Percentiles rank a stretch among this genome's conserved stretches.
phyloP scores from a whole-genome alignment of 768 basidiomycete species.

The Fibroporia radiculosa region DNA sequence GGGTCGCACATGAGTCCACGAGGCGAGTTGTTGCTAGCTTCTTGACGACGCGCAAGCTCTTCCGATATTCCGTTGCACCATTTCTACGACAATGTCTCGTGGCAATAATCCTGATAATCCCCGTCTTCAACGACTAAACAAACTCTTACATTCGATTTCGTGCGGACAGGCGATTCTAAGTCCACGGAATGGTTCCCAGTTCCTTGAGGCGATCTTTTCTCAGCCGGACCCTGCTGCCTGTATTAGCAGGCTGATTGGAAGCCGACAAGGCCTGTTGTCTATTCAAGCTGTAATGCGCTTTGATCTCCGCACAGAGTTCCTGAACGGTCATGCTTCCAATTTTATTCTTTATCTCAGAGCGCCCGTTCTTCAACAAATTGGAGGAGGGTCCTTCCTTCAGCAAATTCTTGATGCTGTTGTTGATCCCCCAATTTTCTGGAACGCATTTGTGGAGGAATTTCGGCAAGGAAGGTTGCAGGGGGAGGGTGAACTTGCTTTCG shows the following conservation, averaged over 20 bases:
- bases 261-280: constrained; percentile 27
- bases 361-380: constrained; percentile 29
- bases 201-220: constrained; percentile 38
- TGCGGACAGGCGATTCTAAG: not conserved
- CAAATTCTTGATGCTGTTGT: constrained; percentile 33
- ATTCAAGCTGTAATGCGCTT: constrained; percentile 35
- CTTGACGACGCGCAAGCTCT: no score
- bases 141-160: not conserved
- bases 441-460: constrained; percentile 14
- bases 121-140: not conserved
- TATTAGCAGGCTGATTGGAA: constrained; percentile 29
- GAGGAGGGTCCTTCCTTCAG: constrained; percentile 34
- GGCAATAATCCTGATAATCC: no score
- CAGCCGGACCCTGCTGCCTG: constrained; percentile 32
- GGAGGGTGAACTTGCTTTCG: constrained; percentile 32
- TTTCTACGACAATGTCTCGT: no score
- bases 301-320: constrained; percentile 29
- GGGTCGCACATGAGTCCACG: no score
- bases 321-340: constrained; percentile 33
- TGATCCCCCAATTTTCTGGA: constrained; percentile 48
- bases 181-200: constrained; percentile 15
- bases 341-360: constrained; percentile 33
- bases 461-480: constrained; percentile 14
- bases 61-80: no score
- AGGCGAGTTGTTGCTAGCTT: no score